Evolutionary conservation across 2,329 filamentous ascomycete species (phyloP).

Genomic region (Colletotrichum ledebouriae): DNA sequence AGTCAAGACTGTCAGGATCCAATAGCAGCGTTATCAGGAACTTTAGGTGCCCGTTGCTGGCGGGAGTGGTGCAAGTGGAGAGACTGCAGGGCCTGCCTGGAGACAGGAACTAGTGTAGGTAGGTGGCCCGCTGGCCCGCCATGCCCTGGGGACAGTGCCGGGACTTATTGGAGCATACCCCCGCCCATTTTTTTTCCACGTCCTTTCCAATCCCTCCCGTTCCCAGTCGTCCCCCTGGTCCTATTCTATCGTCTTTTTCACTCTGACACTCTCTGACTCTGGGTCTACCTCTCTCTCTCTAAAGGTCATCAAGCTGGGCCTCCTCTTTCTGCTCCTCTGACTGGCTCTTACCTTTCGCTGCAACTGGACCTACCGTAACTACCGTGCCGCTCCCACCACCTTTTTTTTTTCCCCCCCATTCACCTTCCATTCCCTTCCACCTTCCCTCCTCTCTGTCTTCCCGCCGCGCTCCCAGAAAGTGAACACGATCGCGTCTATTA

Average conservation of each 20-base stretch:
- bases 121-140: slow-evolving; percentile 7
- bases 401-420: slow-evolving; percentile 37
- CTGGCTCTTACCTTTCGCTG: slow-evolving; percentile 13
- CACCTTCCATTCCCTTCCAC: slow-evolving; percentile 43
- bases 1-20: background rate
- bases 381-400: slow-evolving; percentile 34
- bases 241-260: too few species aligned
- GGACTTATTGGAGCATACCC: slow-evolving; percentile 14
- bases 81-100: slow-evolving; percentile 29
- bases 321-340: slow-evolving; percentile 15
- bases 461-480: slow-evolving; percentile 46
- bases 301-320: slow-evolving; percentile 20
- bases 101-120: slow-evolving; percentile 6
- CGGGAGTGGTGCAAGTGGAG: slow-evolving; percentile 6
- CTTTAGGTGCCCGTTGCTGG: background rate
- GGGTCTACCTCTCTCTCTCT: background rate
- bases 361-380: slow-evolving; percentile 18
- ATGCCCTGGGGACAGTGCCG: too few species aligned
- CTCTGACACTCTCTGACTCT: too few species aligned
- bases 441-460: slow-evolving; percentile 46
- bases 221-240: background rate
- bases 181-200: slow-evolving; percentile 22
- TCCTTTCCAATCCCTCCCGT: slow-evolving; percentile 8
- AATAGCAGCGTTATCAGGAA: too few species aligned
- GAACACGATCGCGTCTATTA: slow-evolving; percentile 64